Percentiles rank a stretch among this genome's conserved stretches.
Evolutionary conservation across 352 stramenopile species (phyloP).

Genomic region (Phytopythium oedochilum): DNA sequence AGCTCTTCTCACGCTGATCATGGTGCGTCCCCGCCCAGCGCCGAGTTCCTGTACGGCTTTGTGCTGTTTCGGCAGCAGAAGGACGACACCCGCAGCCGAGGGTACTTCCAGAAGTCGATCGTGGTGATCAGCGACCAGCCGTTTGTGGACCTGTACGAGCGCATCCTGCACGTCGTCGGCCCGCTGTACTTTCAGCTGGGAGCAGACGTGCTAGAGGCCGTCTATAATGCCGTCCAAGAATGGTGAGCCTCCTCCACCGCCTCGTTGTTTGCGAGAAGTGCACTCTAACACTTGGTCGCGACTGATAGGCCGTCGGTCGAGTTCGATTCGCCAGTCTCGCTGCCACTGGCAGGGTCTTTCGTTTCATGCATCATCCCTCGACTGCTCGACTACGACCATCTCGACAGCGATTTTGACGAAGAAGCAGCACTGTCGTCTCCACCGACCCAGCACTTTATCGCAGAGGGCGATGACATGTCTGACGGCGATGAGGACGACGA

Average conservation of each 20-base stretch:
- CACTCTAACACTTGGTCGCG: neutral
- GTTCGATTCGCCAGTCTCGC: slow-evolving; percentile 35
- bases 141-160: slow-evolving; percentile 78
- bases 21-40: slow-evolving; percentile 11
- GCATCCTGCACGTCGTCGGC: slow-evolving; percentile 57
- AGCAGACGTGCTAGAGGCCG: slow-evolving; percentile 52
- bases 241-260: slow-evolving; percentile 29
- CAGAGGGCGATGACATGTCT: slow-evolving; percentile 27
- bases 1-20: neutral
- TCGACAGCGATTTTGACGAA: slow-evolving; percentile 31
- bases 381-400: slow-evolving; percentile 45
- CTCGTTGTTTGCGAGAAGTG: slow-evolving; percentile 1
- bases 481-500: slow-evolving; percentile 25
- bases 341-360: slow-evolving; percentile 72
- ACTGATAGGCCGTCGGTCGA: slow-evolving; percentile 45
- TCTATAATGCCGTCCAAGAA: slow-evolving; percentile 66
- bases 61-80: slow-evolving; percentile 84
- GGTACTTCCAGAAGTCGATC: slow-evolving; percentile 85
- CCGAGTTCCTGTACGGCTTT: slow-evolving; percentile 69
- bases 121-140: slow-evolving; percentile 69
- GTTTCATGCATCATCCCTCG: slow-evolving; percentile 73
- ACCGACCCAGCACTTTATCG: slow-evolving; percentile 40
- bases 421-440: slow-evolving; percentile 29
- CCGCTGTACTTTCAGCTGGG: slow-evolving; percentile 80
- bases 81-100: slow-evolving; percentile 54